Conservation (phyloP, 1,284 basidiomycete genomes). For the Ustilago curta region DNA sequence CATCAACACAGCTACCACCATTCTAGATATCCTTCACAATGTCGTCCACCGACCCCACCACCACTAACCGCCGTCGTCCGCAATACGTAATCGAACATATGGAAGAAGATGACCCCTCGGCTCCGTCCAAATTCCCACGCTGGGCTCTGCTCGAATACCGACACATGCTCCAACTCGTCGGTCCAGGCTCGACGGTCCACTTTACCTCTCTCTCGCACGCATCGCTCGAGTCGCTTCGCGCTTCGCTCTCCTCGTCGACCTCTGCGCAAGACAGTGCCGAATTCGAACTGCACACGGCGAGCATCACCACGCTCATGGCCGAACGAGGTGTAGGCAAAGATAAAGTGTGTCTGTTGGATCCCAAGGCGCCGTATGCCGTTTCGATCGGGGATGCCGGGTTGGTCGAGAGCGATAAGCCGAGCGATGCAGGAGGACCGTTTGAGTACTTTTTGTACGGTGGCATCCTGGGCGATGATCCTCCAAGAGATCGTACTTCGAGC, state of each 20-base stretch:
- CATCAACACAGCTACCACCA: conserved; percentile 1
- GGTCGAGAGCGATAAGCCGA: conserved; percentile 37
- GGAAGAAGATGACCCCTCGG: conserved; percentile 66
- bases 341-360: conserved; percentile 60
- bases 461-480: conserved; percentile 84
- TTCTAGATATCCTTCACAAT: conserved; percentile 3
- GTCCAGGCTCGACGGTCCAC: conserved; percentile 76
- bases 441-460: conserved; percentile 66
- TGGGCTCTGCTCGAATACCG: conserved; percentile 71
- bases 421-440: conserved; percentile 53
- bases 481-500: conserved; percentile 84
- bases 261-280: conserved; percentile 40
- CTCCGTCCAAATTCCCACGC: conserved; percentile 60
- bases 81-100: conserved; percentile 69
- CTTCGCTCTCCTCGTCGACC: conserved; percentile 41
- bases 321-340: conserved; percentile 73
- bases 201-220: conserved; percentile 85
- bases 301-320: conserved; percentile 78
- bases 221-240: conserved; percentile 76
- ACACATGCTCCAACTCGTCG: conserved; percentile 87
- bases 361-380: conserved; percentile 57
- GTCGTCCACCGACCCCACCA: not conserved
- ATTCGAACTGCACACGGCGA: conserved; percentile 75
- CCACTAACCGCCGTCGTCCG: conserved; percentile 31
- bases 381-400: conserved; percentile 53